Evolutionary conservation across 129 eudicot species (phyloP), one percentile per base, ranked within the genome.

Genomic region (Centrapalus pauciflorus): DNA sequence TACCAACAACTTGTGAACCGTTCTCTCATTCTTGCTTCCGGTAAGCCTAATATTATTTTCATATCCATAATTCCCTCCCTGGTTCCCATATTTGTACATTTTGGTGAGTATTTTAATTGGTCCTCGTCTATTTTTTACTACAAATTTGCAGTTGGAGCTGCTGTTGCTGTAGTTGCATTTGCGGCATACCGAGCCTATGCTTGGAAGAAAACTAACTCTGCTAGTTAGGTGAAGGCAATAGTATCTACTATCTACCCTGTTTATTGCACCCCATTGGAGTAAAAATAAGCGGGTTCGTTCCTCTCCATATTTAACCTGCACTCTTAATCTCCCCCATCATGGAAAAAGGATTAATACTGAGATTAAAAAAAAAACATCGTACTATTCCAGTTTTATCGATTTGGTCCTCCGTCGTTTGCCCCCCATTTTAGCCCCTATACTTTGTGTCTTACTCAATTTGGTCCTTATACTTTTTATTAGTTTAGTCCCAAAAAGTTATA

Each of bases 181-280:
- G 83, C 87, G 23, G 92, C 89, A 33, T 90, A 84, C 64, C 83
- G 89, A 57, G 78, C 85, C 24, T 90, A 87, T 76, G 82, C 89
- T 75, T 43, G 73, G 66, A 77, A 85, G 76, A 86, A 83, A 77
- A 81, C 61, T 61, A 60, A 58, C 59, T 71, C 85, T 56, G 49
- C 83, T 66, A 71, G 62, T 67, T 85, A 82, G 86, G 82, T 63
- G 64, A 25, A 76, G 16, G 65, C 65, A 21, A 25, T 20, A 24
- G 66, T 23, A 55, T 45, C 71, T 26, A 45, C 45, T 64, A 20
- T 71, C 35, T n/a, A n/a, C n/a, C n/a, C n/a, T n/a, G n/a, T n/a
- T n/a, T n/a, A n/a, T 79, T 8, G 29, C 50, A 66, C 75, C 14
- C 46, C 56, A 5, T 17, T 46, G 54, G 49, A 64, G 50, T 49